phyloP scores from a whole-genome alignment of 176 grass and related monocot species.

The Areca catechu region DNA sequence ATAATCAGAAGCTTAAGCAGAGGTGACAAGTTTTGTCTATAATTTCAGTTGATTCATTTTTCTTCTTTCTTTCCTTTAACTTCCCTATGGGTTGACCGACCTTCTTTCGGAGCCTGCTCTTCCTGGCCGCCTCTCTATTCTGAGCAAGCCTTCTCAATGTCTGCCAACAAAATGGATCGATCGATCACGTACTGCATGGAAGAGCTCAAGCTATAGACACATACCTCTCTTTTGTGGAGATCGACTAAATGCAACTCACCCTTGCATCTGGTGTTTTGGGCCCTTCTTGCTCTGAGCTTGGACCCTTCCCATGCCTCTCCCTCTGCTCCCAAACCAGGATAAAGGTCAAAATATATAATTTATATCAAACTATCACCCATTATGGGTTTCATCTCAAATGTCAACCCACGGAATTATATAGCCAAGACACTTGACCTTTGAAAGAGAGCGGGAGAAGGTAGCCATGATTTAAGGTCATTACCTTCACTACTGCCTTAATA shows the following conservation, averaged over 20 bases:
- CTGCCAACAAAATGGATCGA: constrained; percentile 24
- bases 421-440: not conserved
- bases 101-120: constrained; percentile 94
- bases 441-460: not conserved
- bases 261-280: constrained; percentile 56
- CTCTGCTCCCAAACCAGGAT: constrained; percentile 24
- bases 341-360: too few species aligned
- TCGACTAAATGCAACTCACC: constrained; percentile 30
- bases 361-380: too few species aligned
- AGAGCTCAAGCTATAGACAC: too few species aligned
- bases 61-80: constrained; percentile 5
- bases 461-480: not conserved
- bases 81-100: constrained; percentile 17
- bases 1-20: too few species aligned
- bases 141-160: constrained; percentile 82
- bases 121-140: constrained; percentile 92
- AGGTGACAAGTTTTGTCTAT: too few species aligned
- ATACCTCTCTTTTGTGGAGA: too few species aligned
- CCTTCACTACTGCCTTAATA: constrained; percentile 56
- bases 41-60: too few species aligned
- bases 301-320: constrained; percentile 56
- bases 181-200: not conserved
- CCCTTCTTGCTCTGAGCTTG: constrained; percentile 45
- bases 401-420: too few species aligned
- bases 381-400: too few species aligned